A percentile compares a stretch with the other conserved stretches of the same genome.
These are phyloP conservation scores for Backusella mclennaniae DNA, from an alignment of 192 early-diverging fungal species.

Conservation along the genomic window DNA sequence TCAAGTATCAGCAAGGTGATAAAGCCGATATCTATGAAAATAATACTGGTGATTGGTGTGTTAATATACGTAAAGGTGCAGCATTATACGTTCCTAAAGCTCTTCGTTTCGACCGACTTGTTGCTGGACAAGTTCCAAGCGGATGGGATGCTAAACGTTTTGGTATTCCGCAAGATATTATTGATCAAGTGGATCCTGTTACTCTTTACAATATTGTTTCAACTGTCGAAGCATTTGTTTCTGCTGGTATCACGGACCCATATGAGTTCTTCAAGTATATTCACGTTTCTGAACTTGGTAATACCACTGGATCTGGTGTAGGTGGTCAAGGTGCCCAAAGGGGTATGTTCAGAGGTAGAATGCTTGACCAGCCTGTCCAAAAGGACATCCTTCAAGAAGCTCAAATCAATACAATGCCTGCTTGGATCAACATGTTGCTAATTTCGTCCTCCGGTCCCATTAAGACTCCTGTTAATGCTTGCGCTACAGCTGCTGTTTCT, in stretches of 20 bases:
- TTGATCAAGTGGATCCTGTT: slow-evolving; percentile 88
- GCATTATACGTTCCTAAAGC: slow-evolving; percentile 91
- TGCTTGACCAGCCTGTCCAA: slow-evolving; percentile 82
- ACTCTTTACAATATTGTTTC: slow-evolving; percentile 88
- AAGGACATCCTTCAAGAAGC: slow-evolving; percentile 94
- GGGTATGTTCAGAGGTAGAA: slow-evolving; percentile 76
- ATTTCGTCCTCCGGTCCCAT: slow-evolving; percentile 91
- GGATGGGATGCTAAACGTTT: slow-evolving; percentile 92
- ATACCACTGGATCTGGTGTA: slow-evolving; percentile 86
- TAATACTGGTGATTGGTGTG: slow-evolving; percentile 69
- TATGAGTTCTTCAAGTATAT: slow-evolving; percentile 98
- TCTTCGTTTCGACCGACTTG: slow-evolving; percentile 85
- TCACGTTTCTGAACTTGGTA: slow-evolving; percentile 93
- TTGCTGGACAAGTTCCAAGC: slow-evolving; percentile 92
- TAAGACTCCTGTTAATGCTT: slow-evolving; percentile 91
- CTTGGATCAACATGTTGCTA: slow-evolving; percentile 96
- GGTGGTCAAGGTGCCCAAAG: slow-evolving; percentile 81
- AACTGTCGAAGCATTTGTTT: slow-evolving; percentile 88
- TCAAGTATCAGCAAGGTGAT: slow-evolving; percentile 80
- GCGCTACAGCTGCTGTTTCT: slow-evolving; percentile 88
- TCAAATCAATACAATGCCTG: slow-evolving; percentile 93
- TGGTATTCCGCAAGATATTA: slow-evolving; percentile 90
- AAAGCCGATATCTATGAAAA: slow-evolving; percentile 70
- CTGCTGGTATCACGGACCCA: slow-evolving; percentile 92
- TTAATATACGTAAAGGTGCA: slow-evolving; percentile 85